These are phyloP conservation scores for Pichia manshurica DNA, from an alignment of 805 yeast species.

Conservation along the genomic window DNA sequence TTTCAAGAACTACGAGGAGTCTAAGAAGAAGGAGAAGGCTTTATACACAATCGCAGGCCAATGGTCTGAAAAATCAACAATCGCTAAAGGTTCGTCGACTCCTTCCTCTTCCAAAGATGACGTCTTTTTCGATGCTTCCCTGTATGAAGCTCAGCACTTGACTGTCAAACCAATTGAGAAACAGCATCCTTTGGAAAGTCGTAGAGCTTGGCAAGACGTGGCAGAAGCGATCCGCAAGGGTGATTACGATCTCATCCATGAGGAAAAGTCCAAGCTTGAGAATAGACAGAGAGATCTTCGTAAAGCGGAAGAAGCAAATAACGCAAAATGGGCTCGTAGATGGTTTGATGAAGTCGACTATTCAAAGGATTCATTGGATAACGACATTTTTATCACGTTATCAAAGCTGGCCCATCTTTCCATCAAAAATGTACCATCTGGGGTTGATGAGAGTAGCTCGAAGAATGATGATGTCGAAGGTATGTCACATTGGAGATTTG, in stretches of 20 bases:
- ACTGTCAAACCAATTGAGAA: conserved; percentile 74
- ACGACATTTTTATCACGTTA: conserved; percentile 32
- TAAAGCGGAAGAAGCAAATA: conserved; percentile 60
- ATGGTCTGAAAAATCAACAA: conserved; percentile 78
- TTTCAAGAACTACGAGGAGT: conserved; percentile 47
- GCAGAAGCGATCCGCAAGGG: conserved; percentile 79
- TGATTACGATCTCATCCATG: conserved; percentile 68
- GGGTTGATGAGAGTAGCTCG: conserved; percentile 34
- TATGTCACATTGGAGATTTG: conserved; percentile 64
- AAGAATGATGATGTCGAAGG: conserved; percentile 50
- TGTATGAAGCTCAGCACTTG: conserved; percentile 47
- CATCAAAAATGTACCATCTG: conserved; percentile 61
- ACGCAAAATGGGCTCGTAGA: conserved; percentile 66
- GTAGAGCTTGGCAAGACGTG: conserved; percentile 86
- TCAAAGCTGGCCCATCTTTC: conserved; percentile 51
- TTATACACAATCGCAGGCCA: conserved; percentile 81
- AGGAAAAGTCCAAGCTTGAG: conserved; percentile 74
- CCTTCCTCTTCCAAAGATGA: conserved; percentile 39
- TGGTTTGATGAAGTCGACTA: conserved; percentile 65
- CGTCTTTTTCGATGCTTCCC: conserved; percentile 59
- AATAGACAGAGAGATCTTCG: conserved; percentile 80
- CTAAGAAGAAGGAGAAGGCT: conserved; percentile 51
- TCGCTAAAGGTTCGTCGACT: conserved; percentile 49
- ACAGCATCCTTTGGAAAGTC: conserved; percentile 76
- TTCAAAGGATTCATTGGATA: conserved; percentile 20